Base-by-base conservation (phyloP, 169 alveolate species). In the Babesia ovis region DNA sequence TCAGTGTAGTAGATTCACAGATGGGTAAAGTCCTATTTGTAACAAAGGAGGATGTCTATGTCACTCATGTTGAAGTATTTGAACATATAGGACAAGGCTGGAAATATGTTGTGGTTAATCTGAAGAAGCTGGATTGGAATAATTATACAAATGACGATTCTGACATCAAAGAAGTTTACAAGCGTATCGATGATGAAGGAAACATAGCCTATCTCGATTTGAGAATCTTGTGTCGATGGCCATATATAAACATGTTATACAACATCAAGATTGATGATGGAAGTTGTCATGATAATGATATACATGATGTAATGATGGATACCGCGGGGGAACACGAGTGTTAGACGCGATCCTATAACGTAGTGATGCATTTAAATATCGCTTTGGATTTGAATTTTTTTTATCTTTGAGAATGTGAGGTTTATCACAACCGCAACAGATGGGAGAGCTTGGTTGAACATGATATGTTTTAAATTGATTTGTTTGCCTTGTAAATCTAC, bases 71-170 rank as follows among this genome's bases (percentile, higher is more conserved):
- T 14, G 61, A 54, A 35, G 41, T 54, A n/a, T 54, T 54, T 22
- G 41, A 54, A 4, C 61, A 54, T n/a, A n/a, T 54, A 5, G 41
- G 6, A 25, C 61, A 54, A 5, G 61, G 61, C n/a, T 54, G 61
- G 61, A 8, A 54, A 54, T 54, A 54, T 35, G 61, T 54, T 9
- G 61, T 54, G 14, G 41, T 54, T 4, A 20, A 54, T n/a, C 6
- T 29, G n/a, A 11, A 9, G 61, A 11, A 11, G 41, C 18, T 12
- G 41, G 35, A 20, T 6, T 8, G n/a, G n/a, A n/a, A 39, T 14
- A 39, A 8, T 39, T 34, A 8, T 12, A 22, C 18, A 5, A 23
- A 23, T 11, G 61, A 11, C 41, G n/a, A 6, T 14, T 11, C 22
- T 11, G 27, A 54, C 41, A 29, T 29, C 8, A 29, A 20, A 20